Conservation (phyloP, 306 rosid genomes). For the Potentilla sterilis region DNA sequence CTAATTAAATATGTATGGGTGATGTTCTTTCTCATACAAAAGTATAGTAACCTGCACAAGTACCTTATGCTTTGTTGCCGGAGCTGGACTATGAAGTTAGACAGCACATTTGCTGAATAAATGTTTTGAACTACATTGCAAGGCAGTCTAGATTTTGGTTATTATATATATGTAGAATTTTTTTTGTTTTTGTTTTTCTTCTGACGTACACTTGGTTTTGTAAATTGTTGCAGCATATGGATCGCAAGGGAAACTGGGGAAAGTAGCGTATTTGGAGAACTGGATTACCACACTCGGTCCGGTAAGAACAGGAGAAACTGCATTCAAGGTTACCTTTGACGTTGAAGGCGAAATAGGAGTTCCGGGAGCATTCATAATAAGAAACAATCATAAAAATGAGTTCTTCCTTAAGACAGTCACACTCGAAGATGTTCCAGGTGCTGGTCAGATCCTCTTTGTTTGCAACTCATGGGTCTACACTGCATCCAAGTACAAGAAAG, state of each 20-base stretch:
- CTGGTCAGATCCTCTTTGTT: constrained; percentile 40
- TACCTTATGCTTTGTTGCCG: too few relatives aligned
- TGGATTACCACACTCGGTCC: constrained; percentile 39
- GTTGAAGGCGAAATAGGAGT: constrained; percentile 47
- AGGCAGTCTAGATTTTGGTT: too few relatives aligned
- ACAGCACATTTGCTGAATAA: too few relatives aligned
- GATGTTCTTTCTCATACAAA: too few relatives aligned
- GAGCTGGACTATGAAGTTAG: too few relatives aligned
- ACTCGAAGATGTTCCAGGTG: constrained; percentile 47
- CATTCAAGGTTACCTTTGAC: constrained; percentile 47
- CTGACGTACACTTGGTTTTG: neutral
- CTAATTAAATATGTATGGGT: neutral
- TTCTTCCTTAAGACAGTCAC: constrained; percentile 62
- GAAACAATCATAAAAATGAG: constrained; percentile 44
- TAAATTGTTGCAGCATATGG: constrained; percentile 33
- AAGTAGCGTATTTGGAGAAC: constrained; percentile 52
- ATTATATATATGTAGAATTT: too few relatives aligned
- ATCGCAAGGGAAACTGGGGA: constrained; percentile 52
- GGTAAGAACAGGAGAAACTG: constrained; percentile 39
- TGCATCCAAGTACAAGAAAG: constrained; percentile 14
- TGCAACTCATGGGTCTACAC: constrained; percentile 80
- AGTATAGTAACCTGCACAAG: too few relatives aligned
- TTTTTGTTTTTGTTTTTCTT: neutral
- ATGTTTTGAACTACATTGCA: too few relatives aligned
- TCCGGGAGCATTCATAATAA: constrained; percentile 56